phyloP scores from a whole-genome alignment of 1,284 basidiomycete species.

The Malassezia caprae region DNA sequence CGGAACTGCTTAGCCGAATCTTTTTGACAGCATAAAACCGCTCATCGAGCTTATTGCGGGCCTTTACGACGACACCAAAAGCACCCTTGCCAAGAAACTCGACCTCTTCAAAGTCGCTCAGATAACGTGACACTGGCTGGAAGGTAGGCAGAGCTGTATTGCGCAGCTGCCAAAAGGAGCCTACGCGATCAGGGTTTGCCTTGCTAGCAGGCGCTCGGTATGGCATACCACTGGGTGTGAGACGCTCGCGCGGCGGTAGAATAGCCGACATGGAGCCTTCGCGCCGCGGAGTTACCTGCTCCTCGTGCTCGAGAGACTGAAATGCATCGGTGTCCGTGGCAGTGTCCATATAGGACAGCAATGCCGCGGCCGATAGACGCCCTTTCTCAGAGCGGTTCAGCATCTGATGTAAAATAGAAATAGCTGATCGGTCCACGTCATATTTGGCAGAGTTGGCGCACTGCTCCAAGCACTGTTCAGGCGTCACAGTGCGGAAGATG shows the following conservation, averaged over 20 bases:
- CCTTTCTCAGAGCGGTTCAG: background rate
- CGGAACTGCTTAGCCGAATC: slow-evolving; percentile 63
- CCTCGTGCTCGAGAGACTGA: background rate
- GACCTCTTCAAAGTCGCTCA: slow-evolving; percentile 46
- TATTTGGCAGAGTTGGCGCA: background rate
- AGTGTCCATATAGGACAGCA: background rate
- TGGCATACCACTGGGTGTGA: background rate
- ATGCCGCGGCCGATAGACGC: background rate
- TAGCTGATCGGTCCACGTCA: background rate
- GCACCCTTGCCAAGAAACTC: slow-evolving; percentile 64
- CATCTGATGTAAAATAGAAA: background rate
- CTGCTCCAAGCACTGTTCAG: slow-evolving; percentile 22
- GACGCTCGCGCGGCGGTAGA: background rate
- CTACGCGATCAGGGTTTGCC: slow-evolving; percentile 3
- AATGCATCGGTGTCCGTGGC: background rate
- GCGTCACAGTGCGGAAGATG: slow-evolving; percentile 21
- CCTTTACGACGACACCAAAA: slow-evolving; percentile 88
- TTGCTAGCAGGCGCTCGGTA: background rate
- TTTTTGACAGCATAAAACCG: slow-evolving; percentile 65
- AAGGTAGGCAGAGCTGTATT: slow-evolving; percentile 7
- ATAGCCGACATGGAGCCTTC: background rate
- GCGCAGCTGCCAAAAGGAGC: slow-evolving; percentile 40
- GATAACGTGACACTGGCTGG: slow-evolving; percentile 33
- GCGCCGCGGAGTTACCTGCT: background rate
- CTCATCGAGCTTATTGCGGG: slow-evolving; percentile 62